Evolutionary conservation across 208 protist genomes (phyloP).

Genomic region (Polymyxa betae): DNA sequence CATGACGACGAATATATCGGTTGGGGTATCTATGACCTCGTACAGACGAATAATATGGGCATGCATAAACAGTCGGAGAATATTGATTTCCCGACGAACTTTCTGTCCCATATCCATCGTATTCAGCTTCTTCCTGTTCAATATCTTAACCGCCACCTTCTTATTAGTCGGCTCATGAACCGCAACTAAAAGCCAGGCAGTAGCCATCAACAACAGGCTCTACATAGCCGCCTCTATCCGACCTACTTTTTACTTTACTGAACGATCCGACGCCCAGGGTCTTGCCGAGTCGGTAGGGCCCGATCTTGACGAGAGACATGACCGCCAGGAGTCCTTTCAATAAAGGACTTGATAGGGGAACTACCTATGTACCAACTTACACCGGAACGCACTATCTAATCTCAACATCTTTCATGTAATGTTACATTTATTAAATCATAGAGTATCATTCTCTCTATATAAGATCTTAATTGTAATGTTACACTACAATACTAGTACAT

Average conservation of each 20-base stretch:
- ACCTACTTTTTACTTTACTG: slow-evolving; percentile 94
- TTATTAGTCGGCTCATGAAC: slow-evolving; percentile 91
- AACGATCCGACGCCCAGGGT: slow-evolving; percentile 98
- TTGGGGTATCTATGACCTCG: slow-evolving; percentile 91
- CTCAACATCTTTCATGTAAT: too few species aligned
- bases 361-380: too few species aligned
- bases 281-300: slow-evolving; percentile 84
- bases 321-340: too few species aligned
- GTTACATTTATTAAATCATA: too few species aligned
- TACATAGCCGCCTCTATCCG: not conserved
- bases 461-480: too few species aligned
- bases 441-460: too few species aligned
- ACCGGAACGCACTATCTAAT: too few species aligned
- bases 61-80: slow-evolving; percentile 96
- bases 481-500: too few species aligned
- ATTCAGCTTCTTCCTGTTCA: slow-evolving; percentile 96
- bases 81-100: slow-evolving; percentile 94
- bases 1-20: slow-evolving; percentile 98
- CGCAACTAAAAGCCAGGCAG: slow-evolving; percentile 76
- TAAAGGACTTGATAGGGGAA: too few species aligned
- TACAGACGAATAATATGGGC: slow-evolving; percentile 98
- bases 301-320: slow-evolving; percentile 37
- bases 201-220: not conserved
- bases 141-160: slow-evolving; percentile 97
- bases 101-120: slow-evolving; percentile 79